Evolutionary conservation across 768 basidiomycete genomes (phyloP).

Genomic region (Symmetrospora coprosmae): DNA sequence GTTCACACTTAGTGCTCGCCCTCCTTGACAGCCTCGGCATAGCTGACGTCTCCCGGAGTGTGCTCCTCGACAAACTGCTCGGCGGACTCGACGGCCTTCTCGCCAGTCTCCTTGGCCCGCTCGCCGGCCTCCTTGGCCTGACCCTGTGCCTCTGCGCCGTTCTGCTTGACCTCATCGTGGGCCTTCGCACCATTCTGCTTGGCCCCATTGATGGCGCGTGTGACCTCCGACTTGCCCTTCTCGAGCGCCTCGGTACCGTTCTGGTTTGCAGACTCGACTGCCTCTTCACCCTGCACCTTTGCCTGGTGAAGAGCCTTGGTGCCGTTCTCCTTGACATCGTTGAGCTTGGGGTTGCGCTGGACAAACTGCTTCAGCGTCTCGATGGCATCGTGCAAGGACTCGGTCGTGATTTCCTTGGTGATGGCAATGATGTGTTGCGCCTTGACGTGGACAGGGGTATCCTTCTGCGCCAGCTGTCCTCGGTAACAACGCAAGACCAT

Average conservation of each 20-base stretch:
- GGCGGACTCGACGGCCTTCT: slow-evolving; percentile 15
- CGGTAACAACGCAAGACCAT: too few species aligned
- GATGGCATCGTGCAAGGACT: slow-evolving; percentile 13
- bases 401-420: slow-evolving; percentile 11
- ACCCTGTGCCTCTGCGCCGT: too few species aligned
- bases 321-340: not conserved
- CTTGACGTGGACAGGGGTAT: slow-evolving; percentile 13
- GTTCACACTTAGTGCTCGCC: not conserved
- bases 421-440: slow-evolving; percentile 16
- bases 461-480: slow-evolving; percentile 10
- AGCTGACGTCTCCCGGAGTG: slow-evolving; percentile 2
- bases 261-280: not conserved
- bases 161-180: not conserved
- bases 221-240: not conserved
- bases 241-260: not conserved
- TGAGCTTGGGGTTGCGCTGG: not conserved
- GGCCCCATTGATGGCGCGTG: too few species aligned
- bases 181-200: not conserved
- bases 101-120: not conserved
- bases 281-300: not conserved
- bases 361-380: not conserved
- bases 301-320: not conserved
- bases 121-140: not conserved
- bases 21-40: slow-evolving; percentile 18
- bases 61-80: slow-evolving; percentile 15